phyloP scores from a whole-genome alignment of 345 rosid species.

The Brassica rapa region DNA sequence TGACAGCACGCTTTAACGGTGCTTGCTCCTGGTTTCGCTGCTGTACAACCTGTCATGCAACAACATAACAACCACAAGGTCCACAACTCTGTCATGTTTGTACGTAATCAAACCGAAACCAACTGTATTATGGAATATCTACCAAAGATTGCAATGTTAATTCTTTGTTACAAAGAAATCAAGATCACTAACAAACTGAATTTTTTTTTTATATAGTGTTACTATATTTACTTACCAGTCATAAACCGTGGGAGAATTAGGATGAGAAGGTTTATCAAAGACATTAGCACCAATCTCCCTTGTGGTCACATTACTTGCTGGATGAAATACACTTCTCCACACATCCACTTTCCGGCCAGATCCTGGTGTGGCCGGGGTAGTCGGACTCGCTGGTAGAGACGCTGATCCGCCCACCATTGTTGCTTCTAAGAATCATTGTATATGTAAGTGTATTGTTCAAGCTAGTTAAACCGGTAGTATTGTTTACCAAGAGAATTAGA shows the following conservation, averaged over 20 bases:
- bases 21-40: slow-evolving; percentile 82
- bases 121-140: not conserved
- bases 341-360: slow-evolving; percentile 66
- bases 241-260: slow-evolving; percentile 92
- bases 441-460: not conserved
- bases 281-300: slow-evolving; percentile 61
- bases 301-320: slow-evolving; percentile 90
- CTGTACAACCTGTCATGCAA: slow-evolving; percentile 74
- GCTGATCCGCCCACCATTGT: not conserved
- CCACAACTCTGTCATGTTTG: not conserved
- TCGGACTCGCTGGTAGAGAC: slow-evolving; percentile 37
- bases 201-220: not conserved
- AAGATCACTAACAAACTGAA: not conserved
- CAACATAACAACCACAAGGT: slow-evolving; percentile 9
- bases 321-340: slow-evolving; percentile 98
- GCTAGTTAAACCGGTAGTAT: too few species aligned
- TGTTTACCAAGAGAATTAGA: not conserved
- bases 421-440: not conserved
- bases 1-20: slow-evolving; percentile 11
- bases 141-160: not conserved
- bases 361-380: slow-evolving; percentile 41
- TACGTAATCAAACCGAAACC: not conserved
- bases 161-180: not conserved
- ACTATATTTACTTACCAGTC: slow-evolving; percentile 62
- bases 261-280: slow-evolving; percentile 74